These are phyloP conservation scores for Solanum medicagineum DNA, from an alignment of 257 asterid species.

Conservation along the genomic window DNA sequence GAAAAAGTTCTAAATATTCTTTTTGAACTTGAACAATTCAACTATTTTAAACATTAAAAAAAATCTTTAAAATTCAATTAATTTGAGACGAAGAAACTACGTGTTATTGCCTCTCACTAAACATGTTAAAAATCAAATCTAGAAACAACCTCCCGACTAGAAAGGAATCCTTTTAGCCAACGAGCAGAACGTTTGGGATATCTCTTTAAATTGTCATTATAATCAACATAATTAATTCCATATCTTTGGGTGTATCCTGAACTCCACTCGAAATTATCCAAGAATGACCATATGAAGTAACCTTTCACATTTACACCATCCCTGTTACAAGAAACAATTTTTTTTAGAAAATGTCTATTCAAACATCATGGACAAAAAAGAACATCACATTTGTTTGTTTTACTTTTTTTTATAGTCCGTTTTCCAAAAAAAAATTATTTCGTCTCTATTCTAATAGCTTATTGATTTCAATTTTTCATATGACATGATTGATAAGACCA, in stretches of 20 bases:
- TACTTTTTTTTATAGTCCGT: too few species aligned
- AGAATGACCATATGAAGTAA: constrained; percentile 30
- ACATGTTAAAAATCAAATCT: not conserved
- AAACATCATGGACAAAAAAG: not conserved
- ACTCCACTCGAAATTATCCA: constrained; percentile 30
- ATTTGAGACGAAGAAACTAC: too few species aligned
- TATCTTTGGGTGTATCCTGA: constrained; percentile 21
- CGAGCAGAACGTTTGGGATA: constrained; percentile 20
- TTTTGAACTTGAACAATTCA: too few species aligned
- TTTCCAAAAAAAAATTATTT: too few species aligned
- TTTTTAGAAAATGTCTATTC: not conserved
- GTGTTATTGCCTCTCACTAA: too few species aligned
- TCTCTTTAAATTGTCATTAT: constrained; percentile 16
- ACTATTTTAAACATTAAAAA: too few species aligned
- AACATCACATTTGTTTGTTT: not conserved
- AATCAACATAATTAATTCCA: constrained; percentile 29
- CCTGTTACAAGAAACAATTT: constrained; percentile 1
- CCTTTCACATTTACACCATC: constrained; percentile 38
- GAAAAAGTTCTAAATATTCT: too few species aligned
- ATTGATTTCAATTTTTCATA: too few species aligned
- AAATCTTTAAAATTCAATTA: too few species aligned
- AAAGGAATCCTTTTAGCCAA: constrained; percentile 17
- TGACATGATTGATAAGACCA: too few species aligned
- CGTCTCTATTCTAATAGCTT: too few species aligned
- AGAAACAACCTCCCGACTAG: not conserved